Conservation (phyloP, 345 rosid genomes). For the Hibiscus trionum region DNA sequence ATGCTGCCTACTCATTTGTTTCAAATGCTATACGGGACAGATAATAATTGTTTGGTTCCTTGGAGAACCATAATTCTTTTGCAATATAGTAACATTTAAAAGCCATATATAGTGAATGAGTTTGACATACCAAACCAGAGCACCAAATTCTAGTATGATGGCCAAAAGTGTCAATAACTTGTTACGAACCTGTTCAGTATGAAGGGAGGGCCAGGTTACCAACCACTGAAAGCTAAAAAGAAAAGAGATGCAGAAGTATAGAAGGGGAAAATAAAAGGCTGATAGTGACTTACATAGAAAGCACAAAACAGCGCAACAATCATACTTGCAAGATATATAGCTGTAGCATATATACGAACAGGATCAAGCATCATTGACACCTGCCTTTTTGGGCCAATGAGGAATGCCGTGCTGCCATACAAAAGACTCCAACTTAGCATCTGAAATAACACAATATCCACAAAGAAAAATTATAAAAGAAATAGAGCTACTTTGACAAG, state of each 20-base stretch:
- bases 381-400: constrained; percentile 93
- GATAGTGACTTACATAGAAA: constrained; percentile 61
- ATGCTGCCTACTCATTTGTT: neutral
- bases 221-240: neutral
- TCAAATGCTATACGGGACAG: neutral
- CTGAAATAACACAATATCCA: constrained; percentile 8
- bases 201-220: neutral
- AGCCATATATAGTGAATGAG: neutral
- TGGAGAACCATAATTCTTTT: neutral
- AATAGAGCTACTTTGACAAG: neutral
- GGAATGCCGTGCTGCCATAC: constrained; percentile 88
- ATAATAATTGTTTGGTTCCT: neutral
- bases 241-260: neutral
- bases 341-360: constrained; percentile 90
- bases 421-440: constrained; percentile 35
- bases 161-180: constrained; percentile 84
- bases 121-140: constrained; percentile 72
- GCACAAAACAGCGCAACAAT: constrained; percentile 87
- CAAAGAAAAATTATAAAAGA: constrained; percentile 1
- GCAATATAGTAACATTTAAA: neutral
- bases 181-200: constrained; percentile 62
- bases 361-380: constrained; percentile 96
- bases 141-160: constrained; percentile 79
- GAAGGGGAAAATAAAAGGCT: neutral
- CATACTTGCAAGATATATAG: constrained; percentile 73